Evolutionary conservation across 352 stramenopile species (phyloP).

Genomic region (Phytophthora brassicae): DNA sequence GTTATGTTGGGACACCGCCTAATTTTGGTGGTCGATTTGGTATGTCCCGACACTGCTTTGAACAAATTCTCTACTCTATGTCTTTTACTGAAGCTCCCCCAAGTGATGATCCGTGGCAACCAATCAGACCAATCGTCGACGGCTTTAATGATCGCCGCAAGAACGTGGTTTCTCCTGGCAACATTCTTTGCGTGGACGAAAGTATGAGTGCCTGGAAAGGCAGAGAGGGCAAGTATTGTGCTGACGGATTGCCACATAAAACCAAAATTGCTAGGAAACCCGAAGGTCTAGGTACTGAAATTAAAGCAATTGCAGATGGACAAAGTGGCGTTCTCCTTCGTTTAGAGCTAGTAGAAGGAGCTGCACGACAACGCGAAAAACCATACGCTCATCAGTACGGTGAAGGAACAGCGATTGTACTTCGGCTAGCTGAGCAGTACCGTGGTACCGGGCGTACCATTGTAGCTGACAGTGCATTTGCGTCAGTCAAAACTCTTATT

Average conservation of each 20-base stretch:
- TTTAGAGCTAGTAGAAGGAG: background rate
- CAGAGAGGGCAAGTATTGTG: background rate
- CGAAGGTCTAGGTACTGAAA: background rate
- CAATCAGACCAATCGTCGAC: background rate
- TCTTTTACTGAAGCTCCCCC: too few relatives aligned
- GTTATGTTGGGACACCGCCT: background rate
- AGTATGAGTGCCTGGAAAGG: too few relatives aligned
- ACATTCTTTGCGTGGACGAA: background rate
- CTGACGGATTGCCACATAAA: background rate
- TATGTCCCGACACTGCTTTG: background rate
- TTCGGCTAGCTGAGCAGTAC: background rate
- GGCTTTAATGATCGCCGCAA: background rate
- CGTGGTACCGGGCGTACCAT: background rate
- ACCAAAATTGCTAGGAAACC: background rate
- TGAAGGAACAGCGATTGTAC: background rate
- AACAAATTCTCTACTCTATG: too few relatives aligned
- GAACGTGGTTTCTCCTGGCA: background rate
- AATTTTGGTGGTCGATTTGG: background rate
- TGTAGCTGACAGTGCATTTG: background rate
- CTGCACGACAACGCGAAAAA: background rate
- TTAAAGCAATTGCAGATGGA: background rate
- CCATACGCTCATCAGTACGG: background rate
- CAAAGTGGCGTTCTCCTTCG: background rate
- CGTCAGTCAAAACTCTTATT: background rate
- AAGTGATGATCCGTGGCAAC: background rate